Evolutionary conservation across 176 grass and related monocot genomes (phyloP).

Genomic region (Chloris gayana): DNA sequence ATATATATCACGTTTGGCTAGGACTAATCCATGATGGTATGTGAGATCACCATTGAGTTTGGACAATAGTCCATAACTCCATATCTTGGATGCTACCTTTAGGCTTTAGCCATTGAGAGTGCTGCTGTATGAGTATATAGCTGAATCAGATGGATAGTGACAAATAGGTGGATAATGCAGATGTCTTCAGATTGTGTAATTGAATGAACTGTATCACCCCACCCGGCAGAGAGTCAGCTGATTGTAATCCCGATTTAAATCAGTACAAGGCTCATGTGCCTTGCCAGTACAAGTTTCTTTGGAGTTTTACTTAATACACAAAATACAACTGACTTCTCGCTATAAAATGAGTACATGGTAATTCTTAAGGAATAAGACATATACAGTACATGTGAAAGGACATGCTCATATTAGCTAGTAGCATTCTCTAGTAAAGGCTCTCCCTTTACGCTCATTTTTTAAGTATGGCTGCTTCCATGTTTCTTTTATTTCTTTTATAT

Average conservation of each 20-base stretch:
- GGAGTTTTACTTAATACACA: conserved; percentile 1
- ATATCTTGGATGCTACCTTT: not conserved
- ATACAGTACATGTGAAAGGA: not conserved
- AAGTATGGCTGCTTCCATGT: conserved; percentile 21
- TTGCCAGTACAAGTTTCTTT: not conserved
- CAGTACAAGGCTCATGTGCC: not conserved
- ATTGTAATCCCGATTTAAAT: conserved; percentile 1
- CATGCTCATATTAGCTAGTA: conserved; percentile 6
- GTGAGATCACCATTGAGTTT: conserved; percentile 40
- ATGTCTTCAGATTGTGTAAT: not conserved
- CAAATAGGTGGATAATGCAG: conserved; percentile 26
- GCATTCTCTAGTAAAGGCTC: conserved; percentile 8
- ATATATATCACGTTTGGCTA: conserved; percentile 25
- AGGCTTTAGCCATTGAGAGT: not conserved
- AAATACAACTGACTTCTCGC: not conserved
- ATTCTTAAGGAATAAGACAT: not conserved
- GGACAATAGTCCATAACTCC: not conserved
- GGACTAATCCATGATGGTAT: conserved; percentile 17
- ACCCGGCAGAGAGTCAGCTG: not conserved
- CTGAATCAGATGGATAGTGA: conserved; percentile 28
- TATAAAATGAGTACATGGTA: not conserved
- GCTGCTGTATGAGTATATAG: conserved; percentile 8
- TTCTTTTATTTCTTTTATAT: conserved; percentile 37
- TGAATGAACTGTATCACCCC: not conserved
- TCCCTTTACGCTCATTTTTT: conserved; percentile 24